Percentiles rank a stretch among this genome's conserved stretches.
phyloP scores from a whole-genome alignment of 805 yeast species.

The Candida chilensis region DNA sequence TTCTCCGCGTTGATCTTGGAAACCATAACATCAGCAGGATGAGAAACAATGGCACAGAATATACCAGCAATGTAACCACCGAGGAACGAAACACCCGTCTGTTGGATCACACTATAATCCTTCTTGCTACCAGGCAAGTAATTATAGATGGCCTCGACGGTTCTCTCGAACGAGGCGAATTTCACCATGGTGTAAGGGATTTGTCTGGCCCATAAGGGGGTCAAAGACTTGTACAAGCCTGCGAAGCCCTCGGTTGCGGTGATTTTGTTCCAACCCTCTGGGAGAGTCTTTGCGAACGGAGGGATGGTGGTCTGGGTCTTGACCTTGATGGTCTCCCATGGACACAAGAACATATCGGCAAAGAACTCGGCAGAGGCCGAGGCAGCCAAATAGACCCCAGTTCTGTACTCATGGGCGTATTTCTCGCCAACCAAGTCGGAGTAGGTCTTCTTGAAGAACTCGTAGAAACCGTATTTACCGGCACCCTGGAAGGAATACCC shows the following conservation, averaged over 20 bases:
- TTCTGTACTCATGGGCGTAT: constrained; percentile 52
- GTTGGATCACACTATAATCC: constrained; percentile 64
- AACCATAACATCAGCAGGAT: constrained; percentile 99
- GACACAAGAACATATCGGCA: constrained; percentile 87
- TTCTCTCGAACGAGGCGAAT: constrained; percentile 89
- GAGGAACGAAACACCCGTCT: constrained; percentile 89
- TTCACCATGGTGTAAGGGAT: constrained; percentile 98
- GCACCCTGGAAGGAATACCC: constrained; percentile 97
- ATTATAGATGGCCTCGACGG: constrained; percentile 72
- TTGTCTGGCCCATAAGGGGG: constrained; percentile 93
- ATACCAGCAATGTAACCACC: constrained; percentile 98
- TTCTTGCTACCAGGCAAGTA: constrained; percentile 64
- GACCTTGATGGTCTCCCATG: constrained; percentile 92
- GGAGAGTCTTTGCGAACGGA: constrained; percentile 58
- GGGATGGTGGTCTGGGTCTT: constrained; percentile 91
- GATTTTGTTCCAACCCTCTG: constrained; percentile 62
- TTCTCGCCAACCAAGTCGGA: constrained; percentile 58
- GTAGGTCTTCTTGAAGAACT: constrained; percentile 77
- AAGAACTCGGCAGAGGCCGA: constrained; percentile 92
- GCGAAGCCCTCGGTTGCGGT: constrained; percentile 60
- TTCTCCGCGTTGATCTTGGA: constrained; percentile 79
- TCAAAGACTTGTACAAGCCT: constrained; percentile 80
- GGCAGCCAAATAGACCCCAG: constrained; percentile 71
- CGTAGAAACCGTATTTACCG: constrained; percentile 95
- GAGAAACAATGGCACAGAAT: constrained; percentile 90